Base-by-base conservation (phyloP, 2,329 filamentous ascomycete species). In the Pestalotiopsis sp. region DNA sequence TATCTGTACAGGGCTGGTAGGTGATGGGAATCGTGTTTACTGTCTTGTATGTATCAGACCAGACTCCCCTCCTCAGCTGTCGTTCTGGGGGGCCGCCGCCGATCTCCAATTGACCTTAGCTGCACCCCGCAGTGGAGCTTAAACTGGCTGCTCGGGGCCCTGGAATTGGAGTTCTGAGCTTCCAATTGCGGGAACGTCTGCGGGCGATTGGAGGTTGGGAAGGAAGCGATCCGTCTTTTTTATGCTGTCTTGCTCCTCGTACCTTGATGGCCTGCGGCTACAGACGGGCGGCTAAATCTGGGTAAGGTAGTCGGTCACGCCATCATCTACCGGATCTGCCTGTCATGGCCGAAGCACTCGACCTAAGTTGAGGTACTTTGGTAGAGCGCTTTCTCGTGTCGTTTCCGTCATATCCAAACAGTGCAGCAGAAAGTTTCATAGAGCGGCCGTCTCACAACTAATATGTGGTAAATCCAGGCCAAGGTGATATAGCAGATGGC, bases 111-210 rank as follows among this genome's bases (percentile, higher is more conserved):
- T 23, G 38, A 23, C 20, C 20, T 23, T 23, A 64, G 62, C 62
- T 49, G 25, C 63, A 66, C 63, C 63, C 63, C 63, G 63, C 63
- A 66, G 63, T 66, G 63, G 63, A 64, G 36, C 38, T 39, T 23
- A 36, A 38, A 59, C 13, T 20, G 20, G 45, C 20, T 59, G 57
- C n/a, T 23, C 57, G 17, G 6, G 23, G n/a, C 36, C 39, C 62
- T 39, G 17, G 23, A 31, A 38, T 39, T 25, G 61, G 36, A 62
- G 27, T 36, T 36, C 25, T 57, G 63, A 66, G 63, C 63, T 66
- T 56, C 63, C 63, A 25, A 45, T 66, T 66, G 63, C 63, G 52
- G 63, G 63, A 56, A 66, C 36, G 38, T 5, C 41, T n/a, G 41
- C 38, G 27, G 20, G 25, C 57, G 57, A 59, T 49, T 49, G 41